A percentile compares a stretch with the other conserved stretches of the same genome.
Conservation (phyloP, 768 basidiomycete genomes). For the Mycena galopus region DNA sequence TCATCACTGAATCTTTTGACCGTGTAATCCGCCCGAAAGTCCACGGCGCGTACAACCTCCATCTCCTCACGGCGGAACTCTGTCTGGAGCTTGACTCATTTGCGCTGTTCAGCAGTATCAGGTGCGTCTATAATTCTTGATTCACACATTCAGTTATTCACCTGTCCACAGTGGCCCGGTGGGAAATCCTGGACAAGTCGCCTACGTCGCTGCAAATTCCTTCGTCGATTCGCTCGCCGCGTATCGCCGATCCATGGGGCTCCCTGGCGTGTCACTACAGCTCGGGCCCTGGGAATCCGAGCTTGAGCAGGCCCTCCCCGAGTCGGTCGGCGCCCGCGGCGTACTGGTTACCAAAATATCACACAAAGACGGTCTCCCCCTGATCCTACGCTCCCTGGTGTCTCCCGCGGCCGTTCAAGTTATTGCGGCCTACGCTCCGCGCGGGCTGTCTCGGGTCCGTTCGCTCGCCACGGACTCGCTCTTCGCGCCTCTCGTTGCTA, state of each 20-base stretch:
- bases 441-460: background rate
- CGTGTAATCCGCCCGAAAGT: slow-evolving; percentile 46
- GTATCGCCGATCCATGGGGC: no score
- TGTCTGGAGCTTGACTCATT: slow-evolving; percentile 45
- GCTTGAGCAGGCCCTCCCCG: slow-evolving; percentile 8
- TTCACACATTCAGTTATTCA: no score
- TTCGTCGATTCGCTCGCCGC: no score
- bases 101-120: no score
- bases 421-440: slow-evolving; percentile 33
- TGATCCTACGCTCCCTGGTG: slow-evolving; percentile 38
- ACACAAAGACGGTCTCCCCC: slow-evolving; percentile 39
- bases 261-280: slow-evolving; percentile 46
- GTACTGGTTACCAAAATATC: slow-evolving; percentile 27
- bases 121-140: slow-evolving; percentile 36
- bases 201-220: no score
- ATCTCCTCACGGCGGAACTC: slow-evolving; percentile 44
- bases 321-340: background rate
- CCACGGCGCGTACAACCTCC: slow-evolving; percentile 49
- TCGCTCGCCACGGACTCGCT: slow-evolving; percentile 15
- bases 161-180: slow-evolving; percentile 41
- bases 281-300: slow-evolving; percentile 48
- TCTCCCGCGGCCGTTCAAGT: no score
- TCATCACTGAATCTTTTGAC: slow-evolving; percentile 40
- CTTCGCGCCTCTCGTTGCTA: slow-evolving; percentile 16
- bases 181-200: slow-evolving; percentile 45